phyloP scores from a whole-genome alignment of 2,329 filamentous ascomycete genomes.

The Aspergillus terreus region DNA sequence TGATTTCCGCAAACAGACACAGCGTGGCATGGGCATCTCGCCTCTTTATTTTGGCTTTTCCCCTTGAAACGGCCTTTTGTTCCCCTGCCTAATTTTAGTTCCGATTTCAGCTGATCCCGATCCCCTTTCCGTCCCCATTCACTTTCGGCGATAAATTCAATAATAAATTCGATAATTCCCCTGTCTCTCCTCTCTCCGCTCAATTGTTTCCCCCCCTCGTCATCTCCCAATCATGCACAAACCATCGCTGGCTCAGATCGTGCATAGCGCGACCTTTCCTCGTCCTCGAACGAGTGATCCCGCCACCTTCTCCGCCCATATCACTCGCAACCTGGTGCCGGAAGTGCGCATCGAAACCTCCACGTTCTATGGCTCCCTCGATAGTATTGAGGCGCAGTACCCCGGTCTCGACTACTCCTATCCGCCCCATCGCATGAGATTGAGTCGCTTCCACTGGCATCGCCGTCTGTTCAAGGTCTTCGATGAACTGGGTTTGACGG shows the following conservation, averaged over 20 bases:
- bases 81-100: conserved; percentile 12
- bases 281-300: conserved; percentile 55
- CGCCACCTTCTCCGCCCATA: conserved; percentile 55
- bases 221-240: conserved; percentile 50
- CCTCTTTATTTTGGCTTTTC: conserved; percentile 6
- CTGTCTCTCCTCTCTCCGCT: not conserved
- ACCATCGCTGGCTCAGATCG: conserved; percentile 55
- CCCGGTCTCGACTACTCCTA: conserved; percentile 63
- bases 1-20: conserved; percentile 10
- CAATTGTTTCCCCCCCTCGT: not conserved
- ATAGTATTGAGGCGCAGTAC: conserved; percentile 63
- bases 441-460: conserved; percentile 61
- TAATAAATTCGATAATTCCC: not conserved
- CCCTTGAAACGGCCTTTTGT: conserved; percentile 2
- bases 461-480: conserved; percentile 58
- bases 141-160: not conserved
- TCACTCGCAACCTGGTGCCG: conserved; percentile 59
- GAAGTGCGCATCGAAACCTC: conserved; percentile 63
- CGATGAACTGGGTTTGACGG: conserved; percentile 56
- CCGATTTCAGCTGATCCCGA: conserved; percentile 8
- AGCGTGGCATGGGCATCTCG: conserved; percentile 3
- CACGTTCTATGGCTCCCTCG: conserved; percentile 61
- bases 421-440: conserved; percentile 58
- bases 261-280: conserved; percentile 58
- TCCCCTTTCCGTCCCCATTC: conserved; percentile 5